Conservation (phyloP, 1,284 basidiomycete genomes). For the Trichosporon asahii region DNA sequence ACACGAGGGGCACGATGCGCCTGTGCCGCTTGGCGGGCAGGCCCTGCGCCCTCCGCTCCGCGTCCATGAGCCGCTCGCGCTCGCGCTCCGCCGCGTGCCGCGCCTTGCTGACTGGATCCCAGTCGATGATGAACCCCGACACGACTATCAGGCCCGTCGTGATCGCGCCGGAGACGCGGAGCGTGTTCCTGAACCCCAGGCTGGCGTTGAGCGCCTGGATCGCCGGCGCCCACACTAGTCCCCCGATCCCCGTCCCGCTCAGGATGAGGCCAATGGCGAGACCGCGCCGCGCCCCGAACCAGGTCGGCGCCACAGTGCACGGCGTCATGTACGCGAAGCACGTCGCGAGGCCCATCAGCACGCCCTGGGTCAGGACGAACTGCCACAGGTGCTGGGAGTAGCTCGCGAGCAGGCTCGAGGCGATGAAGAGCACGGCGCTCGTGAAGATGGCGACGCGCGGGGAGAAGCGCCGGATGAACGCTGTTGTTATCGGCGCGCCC, state of each 20-base stretch:
- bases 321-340: constrained; percentile 37
- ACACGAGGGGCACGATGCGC: constrained; percentile 26
- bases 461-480: constrained; percentile 29
- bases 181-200: constrained; percentile 30
- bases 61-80: neutral
- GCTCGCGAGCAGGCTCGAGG: constrained; percentile 26
- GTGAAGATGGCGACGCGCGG: constrained; percentile 24
- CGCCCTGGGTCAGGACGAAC: constrained; percentile 36
- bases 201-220: constrained; percentile 28
- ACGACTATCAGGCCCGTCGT: constrained; percentile 19
- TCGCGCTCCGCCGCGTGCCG: constrained; percentile 21
- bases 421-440: constrained; percentile 28
- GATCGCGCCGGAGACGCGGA: constrained; percentile 31
- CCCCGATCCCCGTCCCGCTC: constrained; percentile 38
- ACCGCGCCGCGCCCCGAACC: constrained; percentile 30
- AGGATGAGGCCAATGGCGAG: constrained; percentile 40
- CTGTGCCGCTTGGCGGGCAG: neutral
- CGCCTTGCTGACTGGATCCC: constrained; percentile 30
- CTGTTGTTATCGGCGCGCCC: constrained; percentile 29
- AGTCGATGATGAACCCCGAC: constrained; percentile 27
- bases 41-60: neutral
- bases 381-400: constrained; percentile 32
- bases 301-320: constrained; percentile 36
- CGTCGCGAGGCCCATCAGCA: constrained; percentile 33
- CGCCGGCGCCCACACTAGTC: constrained; percentile 33